Percentiles rank a stretch among this genome's conserved stretches.
phyloP scores from a whole-genome alignment of 164 flowering plant species.

The Stephania cephalantha region DNA sequence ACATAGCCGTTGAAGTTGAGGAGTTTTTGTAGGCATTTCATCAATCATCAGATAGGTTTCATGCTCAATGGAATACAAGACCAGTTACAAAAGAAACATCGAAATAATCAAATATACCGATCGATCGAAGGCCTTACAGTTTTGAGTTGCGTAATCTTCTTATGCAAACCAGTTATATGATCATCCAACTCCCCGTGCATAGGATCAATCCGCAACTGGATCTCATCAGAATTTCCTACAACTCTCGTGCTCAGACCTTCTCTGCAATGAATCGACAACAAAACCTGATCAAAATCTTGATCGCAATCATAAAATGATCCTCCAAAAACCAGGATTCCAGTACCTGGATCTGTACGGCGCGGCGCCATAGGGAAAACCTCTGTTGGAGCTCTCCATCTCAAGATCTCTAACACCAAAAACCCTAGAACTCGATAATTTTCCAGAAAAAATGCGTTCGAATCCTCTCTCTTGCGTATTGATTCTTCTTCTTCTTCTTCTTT shows the following conservation, averaged over 20 bases:
- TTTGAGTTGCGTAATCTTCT: constrained; percentile 42
- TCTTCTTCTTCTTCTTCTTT: no score
- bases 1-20: no score
- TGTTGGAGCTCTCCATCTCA: constrained; percentile 22
- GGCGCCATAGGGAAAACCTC: constrained; percentile 15
- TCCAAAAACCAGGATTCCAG: not conserved
- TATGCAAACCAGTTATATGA: constrained; percentile 51
- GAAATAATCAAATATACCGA: not conserved
- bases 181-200: constrained; percentile 61
- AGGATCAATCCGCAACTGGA: constrained; percentile 69
- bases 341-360: constrained; percentile 38
- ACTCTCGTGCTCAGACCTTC: constrained; percentile 53
- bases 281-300: not conserved
- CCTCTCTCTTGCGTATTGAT: no score
- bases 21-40: no score
- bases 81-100: not conserved
- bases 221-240: constrained; percentile 42
- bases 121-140: constrained; percentile 22
- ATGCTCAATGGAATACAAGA: no score
- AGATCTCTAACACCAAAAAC: not conserved
- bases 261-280: constrained; percentile 23
- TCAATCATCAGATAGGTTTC: not conserved
- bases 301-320: not conserved
- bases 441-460: no score
- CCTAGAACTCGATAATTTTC: not conserved